phyloP scores from a whole-genome alignment of 495 filamentous ascomycete species.

The Aspergillus asperescens region DNA sequence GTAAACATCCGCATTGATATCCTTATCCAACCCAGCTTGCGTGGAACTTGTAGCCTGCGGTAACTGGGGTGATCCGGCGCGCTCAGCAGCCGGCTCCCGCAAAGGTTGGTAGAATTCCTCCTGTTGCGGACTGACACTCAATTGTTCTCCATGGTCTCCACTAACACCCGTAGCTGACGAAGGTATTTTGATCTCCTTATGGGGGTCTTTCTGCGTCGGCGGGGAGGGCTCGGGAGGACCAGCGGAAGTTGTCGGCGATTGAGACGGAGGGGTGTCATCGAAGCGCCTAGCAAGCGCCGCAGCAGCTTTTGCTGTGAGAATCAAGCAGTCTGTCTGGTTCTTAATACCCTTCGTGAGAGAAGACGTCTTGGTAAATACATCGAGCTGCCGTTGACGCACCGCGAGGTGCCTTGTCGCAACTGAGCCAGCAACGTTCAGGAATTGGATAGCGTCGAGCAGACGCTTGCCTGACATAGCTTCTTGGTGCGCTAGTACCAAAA shows the following conservation, averaged over 20 bases:
- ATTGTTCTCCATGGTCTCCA: conserved; percentile 13
- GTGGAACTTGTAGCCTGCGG: conserved; percentile 47
- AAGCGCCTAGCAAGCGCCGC: conserved; percentile 53
- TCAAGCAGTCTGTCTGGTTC: conserved; percentile 56
- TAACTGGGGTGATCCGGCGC: conserved; percentile 54
- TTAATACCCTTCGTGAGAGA: conserved; percentile 65
- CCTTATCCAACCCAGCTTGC: conserved; percentile 35
- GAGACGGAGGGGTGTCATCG: conserved; percentile 33
- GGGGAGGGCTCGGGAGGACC: conserved; percentile 25
- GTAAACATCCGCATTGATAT: conserved; percentile 56
- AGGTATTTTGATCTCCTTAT: conserved; percentile 55
- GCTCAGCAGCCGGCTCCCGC: conserved; percentile 35
- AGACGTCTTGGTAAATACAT: conserved; percentile 72
- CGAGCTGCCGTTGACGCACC: conserved; percentile 70
- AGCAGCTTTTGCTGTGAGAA: conserved; percentile 59
- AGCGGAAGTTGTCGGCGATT: conserved; percentile 5
- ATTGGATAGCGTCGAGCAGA: conserved; percentile 71
- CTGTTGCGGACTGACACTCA: conserved; percentile 45
- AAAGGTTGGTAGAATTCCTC: conserved; percentile 57
- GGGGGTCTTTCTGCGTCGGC: conserved; percentile 42
- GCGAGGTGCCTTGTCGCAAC: conserved; percentile 76
- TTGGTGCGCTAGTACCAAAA: neutral
- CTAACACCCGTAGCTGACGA: conserved; percentile 30
- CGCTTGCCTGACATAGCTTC: conserved; percentile 60
- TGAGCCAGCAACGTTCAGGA: conserved; percentile 70